These are phyloP conservation scores for Dactylellina sp. DNA, from an alignment of 2,329 filamentous ascomycete genomes.

Conservation along the genomic window DNA sequence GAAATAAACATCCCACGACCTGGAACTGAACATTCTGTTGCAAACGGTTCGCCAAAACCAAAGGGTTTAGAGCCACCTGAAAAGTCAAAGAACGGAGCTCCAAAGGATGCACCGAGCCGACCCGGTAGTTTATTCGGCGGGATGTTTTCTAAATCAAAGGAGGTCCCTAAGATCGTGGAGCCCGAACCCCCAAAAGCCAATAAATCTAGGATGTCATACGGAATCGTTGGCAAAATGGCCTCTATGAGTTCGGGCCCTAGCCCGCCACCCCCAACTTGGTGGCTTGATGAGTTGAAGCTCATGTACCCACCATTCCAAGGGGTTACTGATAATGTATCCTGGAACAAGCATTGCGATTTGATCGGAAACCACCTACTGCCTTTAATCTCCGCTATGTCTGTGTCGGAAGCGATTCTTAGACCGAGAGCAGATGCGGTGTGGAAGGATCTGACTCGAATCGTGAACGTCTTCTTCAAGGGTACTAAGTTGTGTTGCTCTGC, in stretches of 20 bases:
- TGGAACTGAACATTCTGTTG: constrained; percentile 35
- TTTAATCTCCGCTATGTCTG: constrained; percentile 45
- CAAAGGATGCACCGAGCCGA: constrained; percentile 30
- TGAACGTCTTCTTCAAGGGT: constrained; percentile 48
- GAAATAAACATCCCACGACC: constrained; percentile 49
- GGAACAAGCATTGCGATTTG: constrained; percentile 47
- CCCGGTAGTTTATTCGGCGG: constrained; percentile 46
- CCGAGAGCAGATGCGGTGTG: constrained; percentile 40
- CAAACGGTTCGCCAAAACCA: constrained; percentile 26
- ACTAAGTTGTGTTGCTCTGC: constrained; percentile 45
- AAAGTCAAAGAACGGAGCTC: constrained; percentile 17
- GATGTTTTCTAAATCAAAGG: constrained; percentile 54
- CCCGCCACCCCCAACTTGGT: constrained; percentile 42
- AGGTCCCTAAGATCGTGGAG: constrained; percentile 29
- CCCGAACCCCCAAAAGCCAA: constrained; percentile 40
- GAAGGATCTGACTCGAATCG: constrained; percentile 45
- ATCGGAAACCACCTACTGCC: constrained; percentile 51
- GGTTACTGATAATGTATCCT: constrained; percentile 18
- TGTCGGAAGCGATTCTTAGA: constrained; percentile 34
- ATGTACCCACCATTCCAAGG: constrained; percentile 54
- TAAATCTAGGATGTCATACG: constrained; percentile 51
- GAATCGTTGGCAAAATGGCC: constrained; percentile 39
- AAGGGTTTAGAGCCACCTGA: constrained; percentile 24
- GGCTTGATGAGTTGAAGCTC: constrained; percentile 51
- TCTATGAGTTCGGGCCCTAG: constrained; percentile 16